A percentile compares a stretch with the other conserved stretches of the same genome.
Conservation (phyloP, 306 rosid species). For the Cucumis hystrix region DNA sequence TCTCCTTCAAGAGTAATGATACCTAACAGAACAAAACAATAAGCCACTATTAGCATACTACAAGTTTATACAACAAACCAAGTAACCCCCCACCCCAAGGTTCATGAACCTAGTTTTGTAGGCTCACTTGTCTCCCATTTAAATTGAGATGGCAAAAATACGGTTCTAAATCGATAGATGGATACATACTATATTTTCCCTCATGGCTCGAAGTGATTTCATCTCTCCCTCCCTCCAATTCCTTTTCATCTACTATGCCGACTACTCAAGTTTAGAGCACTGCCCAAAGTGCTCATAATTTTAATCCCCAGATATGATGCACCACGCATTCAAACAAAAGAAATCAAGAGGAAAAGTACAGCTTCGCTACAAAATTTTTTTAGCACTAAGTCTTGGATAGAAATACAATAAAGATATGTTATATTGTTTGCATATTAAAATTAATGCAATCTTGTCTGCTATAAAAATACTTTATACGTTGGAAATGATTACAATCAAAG, state of each 20-base stretch:
- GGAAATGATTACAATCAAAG: not conserved
- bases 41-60: not conserved
- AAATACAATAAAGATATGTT: not conserved
- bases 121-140: not conserved
- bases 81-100: not conserved
- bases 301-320: no score
- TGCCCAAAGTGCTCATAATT: no score
- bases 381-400: not conserved
- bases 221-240: no score
- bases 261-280: no score
- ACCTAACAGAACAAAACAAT: constrained; percentile 33
- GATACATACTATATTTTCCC: no score
- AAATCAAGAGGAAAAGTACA: not conserved
- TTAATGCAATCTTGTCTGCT: not conserved
- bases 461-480: not conserved
- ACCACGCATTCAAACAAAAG: no score
- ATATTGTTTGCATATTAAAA: not conserved
- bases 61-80: not conserved
- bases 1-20: constrained; percentile 93
- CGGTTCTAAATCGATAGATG: not conserved
- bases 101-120: not conserved
- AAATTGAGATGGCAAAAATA: not conserved
- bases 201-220: no score
- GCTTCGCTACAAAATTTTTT: not conserved
- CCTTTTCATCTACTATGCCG: no score